phyloP scores from a whole-genome alignment of 495 filamentous ascomycete genomes.

The Aspergillus olivimuriae region DNA sequence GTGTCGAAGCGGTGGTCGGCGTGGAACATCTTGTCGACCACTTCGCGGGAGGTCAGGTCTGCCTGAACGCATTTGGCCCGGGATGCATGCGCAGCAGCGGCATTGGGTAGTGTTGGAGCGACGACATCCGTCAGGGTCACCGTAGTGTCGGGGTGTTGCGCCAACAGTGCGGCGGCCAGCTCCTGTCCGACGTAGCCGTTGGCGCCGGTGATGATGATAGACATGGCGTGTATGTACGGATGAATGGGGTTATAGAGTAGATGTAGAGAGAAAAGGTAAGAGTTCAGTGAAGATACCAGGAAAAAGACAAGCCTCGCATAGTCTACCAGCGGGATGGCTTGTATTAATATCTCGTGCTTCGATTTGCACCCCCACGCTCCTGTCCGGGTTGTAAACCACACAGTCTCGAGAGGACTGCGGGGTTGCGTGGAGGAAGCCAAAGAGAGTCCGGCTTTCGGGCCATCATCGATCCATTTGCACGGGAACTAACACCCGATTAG shows the following conservation, averaged over 20 bases:
- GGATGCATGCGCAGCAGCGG: constrained; percentile 37
- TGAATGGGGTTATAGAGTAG: constrained; percentile 1
- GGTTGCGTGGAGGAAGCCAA: neutral
- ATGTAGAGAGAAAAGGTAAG: too few species aligned
- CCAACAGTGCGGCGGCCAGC: constrained; percentile 56
- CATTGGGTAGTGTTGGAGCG: constrained; percentile 46
- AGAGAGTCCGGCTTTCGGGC: neutral
- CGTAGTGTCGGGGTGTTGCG: constrained; percentile 41
- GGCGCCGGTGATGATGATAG: constrained; percentile 68
- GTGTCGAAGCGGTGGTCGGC: constrained; percentile 45
- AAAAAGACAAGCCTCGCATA: too few species aligned
- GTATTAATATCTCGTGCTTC: too few species aligned
- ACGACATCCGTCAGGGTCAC: constrained; percentile 62
- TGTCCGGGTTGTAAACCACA: too few species aligned
- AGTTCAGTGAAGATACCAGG: neutral
- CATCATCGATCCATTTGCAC: too few species aligned
- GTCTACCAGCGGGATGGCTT: too few species aligned
- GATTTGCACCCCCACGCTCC: too few species aligned
- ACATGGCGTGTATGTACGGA: too few species aligned
- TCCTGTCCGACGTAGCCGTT: constrained; percentile 66
- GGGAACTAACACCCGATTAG: too few species aligned
- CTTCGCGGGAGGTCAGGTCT: constrained; percentile 55
- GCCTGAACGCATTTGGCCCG: constrained; percentile 47
- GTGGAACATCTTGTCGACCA: constrained; percentile 48
- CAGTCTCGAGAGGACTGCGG: too few species aligned